Percentiles rank a stretch among this genome's conserved stretches.
phyloP scores from a whole-genome alignment of 495 filamentous ascomycete genomes.

The Daldinia loculata region DNA sequence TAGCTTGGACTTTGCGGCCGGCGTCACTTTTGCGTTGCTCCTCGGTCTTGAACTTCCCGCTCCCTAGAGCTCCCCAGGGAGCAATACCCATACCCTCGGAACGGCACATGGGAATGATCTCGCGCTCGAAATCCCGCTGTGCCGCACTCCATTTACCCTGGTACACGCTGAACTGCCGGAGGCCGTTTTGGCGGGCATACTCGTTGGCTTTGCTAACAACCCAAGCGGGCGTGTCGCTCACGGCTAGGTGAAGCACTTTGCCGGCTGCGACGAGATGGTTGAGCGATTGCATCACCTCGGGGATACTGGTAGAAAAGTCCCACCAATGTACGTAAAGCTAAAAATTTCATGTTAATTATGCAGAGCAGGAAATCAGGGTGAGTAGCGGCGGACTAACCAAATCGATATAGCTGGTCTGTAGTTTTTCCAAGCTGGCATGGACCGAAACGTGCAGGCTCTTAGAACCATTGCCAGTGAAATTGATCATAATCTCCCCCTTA shows the following conservation, averaged over 20 bases:
- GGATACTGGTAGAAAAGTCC: slow-evolving; percentile 67
- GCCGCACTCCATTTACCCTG: slow-evolving; percentile 72
- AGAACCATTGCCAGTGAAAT: slow-evolving; percentile 64
- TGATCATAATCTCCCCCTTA: slow-evolving; percentile 60
- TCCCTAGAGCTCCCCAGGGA: slow-evolving; percentile 70
- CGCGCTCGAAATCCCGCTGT: slow-evolving; percentile 72
- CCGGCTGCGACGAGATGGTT: slow-evolving; percentile 66
- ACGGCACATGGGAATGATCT: slow-evolving; percentile 72
- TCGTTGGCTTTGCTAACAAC: slow-evolving; percentile 72
- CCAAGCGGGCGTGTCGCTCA: slow-evolving; percentile 75
- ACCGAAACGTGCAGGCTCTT: slow-evolving; percentile 67
- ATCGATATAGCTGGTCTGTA: slow-evolving; percentile 74
- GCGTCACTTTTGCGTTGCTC: slow-evolving; percentile 43
- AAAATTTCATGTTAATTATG: not conserved
- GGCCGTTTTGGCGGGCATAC: slow-evolving; percentile 69
- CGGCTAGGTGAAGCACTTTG: slow-evolving; percentile 75
- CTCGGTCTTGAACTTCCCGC: slow-evolving; percentile 68
- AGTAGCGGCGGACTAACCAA: slow-evolving; percentile 45
- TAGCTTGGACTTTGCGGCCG: slow-evolving; percentile 29
- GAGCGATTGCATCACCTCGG: slow-evolving; percentile 76
- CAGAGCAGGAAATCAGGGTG: not conserved
- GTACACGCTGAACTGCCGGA: slow-evolving; percentile 72
- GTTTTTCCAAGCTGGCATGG: slow-evolving; percentile 63
- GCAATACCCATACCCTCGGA: slow-evolving; percentile 73
- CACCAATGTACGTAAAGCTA: slow-evolving; percentile 70